Base-by-base conservation (phyloP, 345 rosid genomes). In the Acer campestre region DNA sequence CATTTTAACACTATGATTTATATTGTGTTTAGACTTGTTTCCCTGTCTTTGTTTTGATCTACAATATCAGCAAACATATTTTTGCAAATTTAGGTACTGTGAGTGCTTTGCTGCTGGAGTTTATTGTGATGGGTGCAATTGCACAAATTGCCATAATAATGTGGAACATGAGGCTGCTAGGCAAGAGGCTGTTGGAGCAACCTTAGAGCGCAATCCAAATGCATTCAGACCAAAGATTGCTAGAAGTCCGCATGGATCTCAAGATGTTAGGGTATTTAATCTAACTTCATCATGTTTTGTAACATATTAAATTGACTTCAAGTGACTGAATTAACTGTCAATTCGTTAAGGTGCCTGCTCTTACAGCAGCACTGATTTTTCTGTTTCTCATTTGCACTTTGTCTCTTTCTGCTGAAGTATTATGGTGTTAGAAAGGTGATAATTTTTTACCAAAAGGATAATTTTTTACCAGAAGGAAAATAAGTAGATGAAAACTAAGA, bases 71-170 rank as follows among this genome's bases (percentile, higher is more conserved):
- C 25, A 31, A 48, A 23, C 20, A 71, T 38, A 20, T 61, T n/a
- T 74, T 75, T 31, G 38, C 25, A 38, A 62, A 46, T 82, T 77
- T 53, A 95, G 98, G 92, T 93, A 93, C 78, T 93, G 98, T 48
- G 97, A 93, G 80, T 95, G 98, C 87, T 95, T 93, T 86, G 88
- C 97, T 55, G 83, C 92, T 18, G 95, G 98, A 49, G 78, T 84
- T 51, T 81, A 89, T 77, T 93, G 95, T 66, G 88, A 90, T 40
- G 98, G 94, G 68, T 91, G 98, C 84, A 89, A 95, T 67, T 95
- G 98, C 80, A 6, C 75, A 74, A 88, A 89, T 77, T 95, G 98
- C 77, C 86, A 83, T 12, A 93, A 95, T 84, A 91, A 95, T 77
- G 84, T 79, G 76, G 97, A 89, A 69, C 81, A 90, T 51, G 93